phyloP scores from a whole-genome alignment of 73 alveolate genomes.

The Paramecium pentaurelia region DNA sequence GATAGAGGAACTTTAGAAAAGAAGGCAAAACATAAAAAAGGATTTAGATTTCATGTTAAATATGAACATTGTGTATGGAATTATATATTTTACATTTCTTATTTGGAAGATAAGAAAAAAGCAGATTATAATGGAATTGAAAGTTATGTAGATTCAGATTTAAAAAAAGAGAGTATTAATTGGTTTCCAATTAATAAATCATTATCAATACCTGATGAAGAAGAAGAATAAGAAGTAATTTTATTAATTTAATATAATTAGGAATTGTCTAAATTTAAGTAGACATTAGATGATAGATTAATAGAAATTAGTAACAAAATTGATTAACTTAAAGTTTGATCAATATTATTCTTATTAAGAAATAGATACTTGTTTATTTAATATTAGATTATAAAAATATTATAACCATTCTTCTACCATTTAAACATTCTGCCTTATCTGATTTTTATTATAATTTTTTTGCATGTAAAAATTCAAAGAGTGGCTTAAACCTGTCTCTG shows the following conservation, averaged over 20 bases:
- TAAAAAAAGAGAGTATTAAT: not conserved
- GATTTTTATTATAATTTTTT: not conserved
- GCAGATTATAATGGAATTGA: conserved; percentile 96
- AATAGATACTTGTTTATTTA: not conserved
- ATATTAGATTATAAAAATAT: not conserved
- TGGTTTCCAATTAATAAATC: conserved; percentile 24
- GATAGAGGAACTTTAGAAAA: conserved; percentile 62
- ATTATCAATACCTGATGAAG: not conserved
- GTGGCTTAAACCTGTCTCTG: not conserved
- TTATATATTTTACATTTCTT: conserved; percentile 87
- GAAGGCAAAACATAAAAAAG: conserved; percentile 49
- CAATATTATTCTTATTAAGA: not conserved
- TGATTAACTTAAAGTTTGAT: not conserved
- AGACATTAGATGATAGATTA: not conserved
- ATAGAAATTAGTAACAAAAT: not conserved
- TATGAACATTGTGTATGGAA: conserved; percentile 87
- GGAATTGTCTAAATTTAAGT: not conserved
- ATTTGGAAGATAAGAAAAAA: conserved; percentile 82
- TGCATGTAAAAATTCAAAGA: not conserved
- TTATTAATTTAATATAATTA: not conserved
- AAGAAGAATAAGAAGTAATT: not conserved
- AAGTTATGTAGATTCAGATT: conserved; percentile 81
- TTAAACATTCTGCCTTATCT: not conserved
- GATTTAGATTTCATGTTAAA: conserved; percentile 78
- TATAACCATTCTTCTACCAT: not conserved